A percentile compares a stretch with the other conserved stretches of the same genome.
These are phyloP conservation scores for Suillus placidus DNA, from an alignment of 768 basidiomycete genomes.

Conservation along the genomic window DNA sequence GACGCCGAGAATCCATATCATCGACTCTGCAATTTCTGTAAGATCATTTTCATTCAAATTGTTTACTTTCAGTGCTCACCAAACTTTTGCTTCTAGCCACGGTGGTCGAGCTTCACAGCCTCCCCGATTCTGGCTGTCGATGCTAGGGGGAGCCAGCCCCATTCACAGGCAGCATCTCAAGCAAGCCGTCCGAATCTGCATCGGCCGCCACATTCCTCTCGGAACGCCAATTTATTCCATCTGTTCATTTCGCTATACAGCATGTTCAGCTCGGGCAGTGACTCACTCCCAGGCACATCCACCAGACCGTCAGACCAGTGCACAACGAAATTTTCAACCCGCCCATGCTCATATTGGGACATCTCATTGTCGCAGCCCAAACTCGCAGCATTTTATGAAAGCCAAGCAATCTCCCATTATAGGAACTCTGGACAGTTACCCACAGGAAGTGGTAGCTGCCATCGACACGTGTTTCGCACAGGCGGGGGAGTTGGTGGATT, in stretches of 20 bases:
- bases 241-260: constrained; percentile 19
- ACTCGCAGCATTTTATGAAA: background rate
- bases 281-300: constrained; percentile 23
- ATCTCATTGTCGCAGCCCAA: constrained; percentile 5
- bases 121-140: constrained; percentile 59
- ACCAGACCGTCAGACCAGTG: constrained; percentile 11
- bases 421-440: constrained; percentile 21
- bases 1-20: background rate
- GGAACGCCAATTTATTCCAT: constrained; percentile 11
- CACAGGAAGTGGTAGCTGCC: constrained; percentile 25
- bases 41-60: background rate
- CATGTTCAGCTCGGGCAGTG: constrained; percentile 25
- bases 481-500: constrained; percentile 16
- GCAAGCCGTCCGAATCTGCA: constrained; percentile 34
- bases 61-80: background rate
- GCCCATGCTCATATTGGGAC: constrained; percentile 10
- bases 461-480: constrained; percentile 29
- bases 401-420: constrained; percentile 1
- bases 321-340: constrained; percentile 10
- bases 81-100: constrained; percentile 25
- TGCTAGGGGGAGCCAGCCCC: constrained; percentile 67
- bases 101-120: constrained; percentile 40
- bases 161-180: constrained; percentile 56
- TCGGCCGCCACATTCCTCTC: constrained; percentile 21
- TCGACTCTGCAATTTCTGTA: constrained; percentile 5